A percentile compares a stretch with the other conserved stretches of the same genome.
Conservation (phyloP, 345 rosid species). For the Angophora floribunda region DNA sequence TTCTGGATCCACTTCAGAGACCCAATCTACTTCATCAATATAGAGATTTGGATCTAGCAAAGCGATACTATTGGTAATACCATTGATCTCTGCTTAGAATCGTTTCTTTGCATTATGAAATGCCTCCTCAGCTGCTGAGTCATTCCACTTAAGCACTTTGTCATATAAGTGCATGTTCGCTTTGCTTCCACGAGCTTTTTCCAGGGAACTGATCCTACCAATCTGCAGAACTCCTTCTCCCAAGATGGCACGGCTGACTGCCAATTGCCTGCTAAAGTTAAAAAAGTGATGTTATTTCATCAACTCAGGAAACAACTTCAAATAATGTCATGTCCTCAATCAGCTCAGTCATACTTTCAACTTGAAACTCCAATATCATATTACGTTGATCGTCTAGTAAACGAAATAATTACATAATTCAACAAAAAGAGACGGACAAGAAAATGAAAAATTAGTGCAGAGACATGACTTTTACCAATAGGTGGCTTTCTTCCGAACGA, state of each 20-base stretch:
- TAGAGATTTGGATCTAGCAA: conserved; percentile 16
- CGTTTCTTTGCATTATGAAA: conserved; percentile 32
- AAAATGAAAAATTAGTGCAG: no score
- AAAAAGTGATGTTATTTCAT: background rate
- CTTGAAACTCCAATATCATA: no score
- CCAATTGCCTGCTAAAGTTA: background rate
- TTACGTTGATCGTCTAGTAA: no score
- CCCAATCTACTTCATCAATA: conserved; percentile 35
- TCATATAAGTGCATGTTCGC: background rate
- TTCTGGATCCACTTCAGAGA: conserved; percentile 15
- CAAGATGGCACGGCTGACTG: background rate
- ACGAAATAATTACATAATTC: no score
- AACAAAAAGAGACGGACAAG: no score
- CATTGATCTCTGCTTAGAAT: conserved; percentile 29
- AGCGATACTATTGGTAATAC: conserved; percentile 14
- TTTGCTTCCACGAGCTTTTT: background rate
- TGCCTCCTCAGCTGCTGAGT: conserved; percentile 40
- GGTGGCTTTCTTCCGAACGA: no score
- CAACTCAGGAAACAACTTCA: background rate
- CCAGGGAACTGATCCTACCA: background rate
- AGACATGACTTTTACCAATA: no score
- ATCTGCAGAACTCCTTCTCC: conserved; percentile 2
- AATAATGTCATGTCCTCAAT: no score
- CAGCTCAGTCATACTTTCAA: no score
- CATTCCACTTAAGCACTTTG: conserved; percentile 24